These are phyloP conservation scores for Trichomonas gallinae DNA, from an alignment of 208 protist species.

Conservation along the genomic window DNA sequence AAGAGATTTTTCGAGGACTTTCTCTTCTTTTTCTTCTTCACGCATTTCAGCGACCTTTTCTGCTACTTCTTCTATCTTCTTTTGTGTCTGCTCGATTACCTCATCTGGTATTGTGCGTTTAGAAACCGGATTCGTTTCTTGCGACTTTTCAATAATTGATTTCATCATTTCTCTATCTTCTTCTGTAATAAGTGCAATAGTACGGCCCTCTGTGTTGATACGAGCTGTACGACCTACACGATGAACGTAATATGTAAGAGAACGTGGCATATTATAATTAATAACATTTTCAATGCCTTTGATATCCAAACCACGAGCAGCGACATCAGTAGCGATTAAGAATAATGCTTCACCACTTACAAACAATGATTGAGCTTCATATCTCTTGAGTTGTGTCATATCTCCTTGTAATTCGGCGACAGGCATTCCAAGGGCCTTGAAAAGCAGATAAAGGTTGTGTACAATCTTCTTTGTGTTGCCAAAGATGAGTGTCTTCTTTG, in stretches of 20 bases:
- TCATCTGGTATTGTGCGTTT: background rate
- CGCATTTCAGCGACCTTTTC: background rate
- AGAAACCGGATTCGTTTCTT: background rate
- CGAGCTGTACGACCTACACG: slow-evolving; percentile 39
- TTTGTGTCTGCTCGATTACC: background rate
- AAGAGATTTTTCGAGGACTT: background rate
- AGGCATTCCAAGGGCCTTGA: slow-evolving; percentile 28
- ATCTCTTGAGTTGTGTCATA: slow-evolving; percentile 29
- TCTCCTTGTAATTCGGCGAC: slow-evolving; percentile 34
- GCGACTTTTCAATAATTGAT: background rate
- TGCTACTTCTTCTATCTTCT: background rate
- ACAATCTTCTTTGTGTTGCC: slow-evolving; percentile 17
- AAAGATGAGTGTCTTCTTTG: slow-evolving; percentile 32
- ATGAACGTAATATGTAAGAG: slow-evolving; percentile 45
- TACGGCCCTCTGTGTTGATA: slow-evolving; percentile 39
- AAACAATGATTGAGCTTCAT: slow-evolving; percentile 28
- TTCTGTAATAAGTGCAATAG: slow-evolving; percentile 47
- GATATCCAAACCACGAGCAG: slow-evolving; percentile 49
- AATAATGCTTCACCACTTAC: slow-evolving; percentile 26
- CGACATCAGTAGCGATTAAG: slow-evolving; percentile 43
- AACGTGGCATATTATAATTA: slow-evolving; percentile 51
- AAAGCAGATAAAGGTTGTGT: slow-evolving; percentile 28
- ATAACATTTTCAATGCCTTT: slow-evolving; percentile 47
- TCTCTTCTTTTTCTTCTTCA: slow-evolving; percentile 9
- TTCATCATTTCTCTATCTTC: background rate